Percentiles rank a stretch among this genome's conserved stretches.
phyloP scores from a whole-genome alignment of 495 filamentous ascomycete species.

The Podospora sp. region DNA sequence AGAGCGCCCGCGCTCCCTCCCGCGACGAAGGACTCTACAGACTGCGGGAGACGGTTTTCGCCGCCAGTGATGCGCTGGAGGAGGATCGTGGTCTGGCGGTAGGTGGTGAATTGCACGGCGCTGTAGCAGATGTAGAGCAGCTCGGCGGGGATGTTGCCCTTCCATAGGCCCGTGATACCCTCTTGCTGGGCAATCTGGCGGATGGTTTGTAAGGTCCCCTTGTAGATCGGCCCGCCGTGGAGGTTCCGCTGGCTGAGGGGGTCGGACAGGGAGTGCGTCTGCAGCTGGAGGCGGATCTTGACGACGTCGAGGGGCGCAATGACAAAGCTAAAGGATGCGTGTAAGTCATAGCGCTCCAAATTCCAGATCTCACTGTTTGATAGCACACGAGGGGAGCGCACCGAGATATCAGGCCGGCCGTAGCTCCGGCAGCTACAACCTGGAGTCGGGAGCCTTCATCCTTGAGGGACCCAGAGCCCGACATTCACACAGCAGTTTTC shows the following conservation, averaged over 20 bases:
- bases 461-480: conserved; percentile 70
- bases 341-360: background rate
- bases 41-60: conserved; percentile 45
- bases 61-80: conserved; percentile 50
- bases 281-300: conserved; percentile 94
- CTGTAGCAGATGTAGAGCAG: conserved; percentile 89
- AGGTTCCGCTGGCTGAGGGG: conserved; percentile 56
- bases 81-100: conserved; percentile 68
- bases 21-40: conserved; percentile 72
- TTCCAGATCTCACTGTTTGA: background rate
- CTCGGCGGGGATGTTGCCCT: conserved; percentile 96
- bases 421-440: conserved; percentile 80
- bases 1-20: conserved; percentile 78
- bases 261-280: conserved; percentile 77
- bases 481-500: conserved; percentile 36
- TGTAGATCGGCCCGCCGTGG: conserved; percentile 66
- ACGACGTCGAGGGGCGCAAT: conserved; percentile 92
- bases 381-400: conserved; percentile 68
- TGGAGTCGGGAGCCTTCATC: conserved; percentile 91
- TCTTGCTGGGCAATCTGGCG: conserved; percentile 73
- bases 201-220: conserved; percentile 78
- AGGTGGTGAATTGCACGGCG: conserved; percentile 86
- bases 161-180: conserved; percentile 89
- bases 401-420: conserved; percentile 88
- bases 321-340: conserved; percentile 63